phyloP scores from a whole-genome alignment of 805 yeast species.

The Candida succiphila region DNA sequence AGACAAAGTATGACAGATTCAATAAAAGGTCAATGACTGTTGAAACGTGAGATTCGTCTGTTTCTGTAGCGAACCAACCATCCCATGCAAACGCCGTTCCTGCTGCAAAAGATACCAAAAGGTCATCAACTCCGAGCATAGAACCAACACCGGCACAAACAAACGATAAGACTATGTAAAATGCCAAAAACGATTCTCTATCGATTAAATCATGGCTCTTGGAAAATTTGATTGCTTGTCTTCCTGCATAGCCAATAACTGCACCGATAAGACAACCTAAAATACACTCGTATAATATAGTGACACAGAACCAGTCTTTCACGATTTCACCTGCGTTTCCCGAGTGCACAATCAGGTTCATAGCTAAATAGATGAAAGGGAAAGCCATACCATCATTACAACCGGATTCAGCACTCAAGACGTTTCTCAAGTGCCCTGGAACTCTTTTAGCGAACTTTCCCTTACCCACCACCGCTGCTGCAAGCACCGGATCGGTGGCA shows the following conservation, averaged over 20 bases:
- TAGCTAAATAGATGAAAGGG: constrained; percentile 57
- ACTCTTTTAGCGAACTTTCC: constrained; percentile 64
- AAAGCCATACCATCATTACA: constrained; percentile 69
- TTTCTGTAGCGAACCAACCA: constrained; percentile 51
- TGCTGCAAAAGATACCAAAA: constrained; percentile 63
- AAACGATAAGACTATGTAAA: constrained; percentile 43
- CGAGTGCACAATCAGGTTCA: constrained; percentile 39
- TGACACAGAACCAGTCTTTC: constrained; percentile 51
- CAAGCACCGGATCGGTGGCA: constrained; percentile 70
- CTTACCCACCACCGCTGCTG: constrained; percentile 65
- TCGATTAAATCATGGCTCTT: constrained; percentile 45
- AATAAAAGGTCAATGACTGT: constrained; percentile 56
- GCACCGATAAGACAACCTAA: constrained; percentile 48
- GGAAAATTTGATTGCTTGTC: constrained; percentile 43
- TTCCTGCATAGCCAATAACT: constrained; percentile 38
- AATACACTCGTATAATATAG: constrained; percentile 53
- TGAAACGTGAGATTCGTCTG: constrained; percentile 54
- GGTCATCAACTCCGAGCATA: constrained; percentile 61
- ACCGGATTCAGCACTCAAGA: constrained; percentile 63
- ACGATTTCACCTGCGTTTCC: constrained; percentile 42
- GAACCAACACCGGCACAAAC: constrained; percentile 55
- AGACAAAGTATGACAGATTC: constrained; percentile 58
- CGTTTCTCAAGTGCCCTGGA: constrained; percentile 49
- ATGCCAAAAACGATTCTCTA: constrained; percentile 48
- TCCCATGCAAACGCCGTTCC: constrained; percentile 72